Conservation (phyloP, 768 basidiomycete species). For the Agrocybe chaxingu region DNA sequence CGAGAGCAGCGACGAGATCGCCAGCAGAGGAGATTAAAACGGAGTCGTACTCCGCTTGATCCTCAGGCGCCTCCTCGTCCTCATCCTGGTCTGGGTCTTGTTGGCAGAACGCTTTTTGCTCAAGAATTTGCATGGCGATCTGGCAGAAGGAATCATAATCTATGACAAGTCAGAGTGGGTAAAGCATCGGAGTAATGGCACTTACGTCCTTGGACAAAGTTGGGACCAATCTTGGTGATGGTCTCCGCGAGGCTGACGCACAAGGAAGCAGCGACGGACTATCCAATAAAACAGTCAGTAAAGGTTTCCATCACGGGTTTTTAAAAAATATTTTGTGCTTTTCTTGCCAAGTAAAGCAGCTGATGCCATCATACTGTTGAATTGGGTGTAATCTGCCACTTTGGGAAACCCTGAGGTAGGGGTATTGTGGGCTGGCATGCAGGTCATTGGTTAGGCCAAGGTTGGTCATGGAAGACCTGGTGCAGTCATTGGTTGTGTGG, state of each 20-base stretch:
- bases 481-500: too few relatives aligned
- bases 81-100: slow-evolving; percentile 94
- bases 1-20: slow-evolving; percentile 89
- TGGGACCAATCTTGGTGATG: slow-evolving; percentile 88
- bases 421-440: too few relatives aligned
- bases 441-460: too few relatives aligned
- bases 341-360: too few relatives aligned
- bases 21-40: slow-evolving; percentile 92
- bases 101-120: slow-evolving; percentile 95
- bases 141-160: slow-evolving; percentile 76
- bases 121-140: slow-evolving; percentile 82
- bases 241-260: slow-evolving; percentile 90
- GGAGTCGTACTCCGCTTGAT: slow-evolving; percentile 94
- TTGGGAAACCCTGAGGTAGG: too few relatives aligned
- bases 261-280: slow-evolving; percentile 83
- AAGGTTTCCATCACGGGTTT: slow-evolving; percentile 5
- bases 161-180: slow-evolving; percentile 22
- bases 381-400: too few relatives aligned
- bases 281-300: slow-evolving; percentile 18
- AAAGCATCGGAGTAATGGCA: not conserved
- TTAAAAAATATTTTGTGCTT: too few relatives aligned
- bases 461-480: too few relatives aligned
- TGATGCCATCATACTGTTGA: too few relatives aligned
- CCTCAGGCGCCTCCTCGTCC: slow-evolving; percentile 79
- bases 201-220: slow-evolving; percentile 76